Conservation (phyloP, 2,329 filamentous ascomycete species). For the Blumeriella jaapii region DNA sequence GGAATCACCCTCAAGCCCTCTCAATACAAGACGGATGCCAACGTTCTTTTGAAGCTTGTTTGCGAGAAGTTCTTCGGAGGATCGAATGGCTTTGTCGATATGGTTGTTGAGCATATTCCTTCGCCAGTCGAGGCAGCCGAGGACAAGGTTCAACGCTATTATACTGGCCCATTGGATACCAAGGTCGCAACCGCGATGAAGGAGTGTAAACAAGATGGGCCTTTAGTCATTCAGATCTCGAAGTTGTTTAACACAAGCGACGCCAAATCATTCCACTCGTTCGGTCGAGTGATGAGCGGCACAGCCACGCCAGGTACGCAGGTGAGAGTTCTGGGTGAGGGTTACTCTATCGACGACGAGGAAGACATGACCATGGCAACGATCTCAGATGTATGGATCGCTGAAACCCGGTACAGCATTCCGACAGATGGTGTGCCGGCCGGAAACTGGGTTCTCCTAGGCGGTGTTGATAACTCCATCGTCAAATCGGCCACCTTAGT, state of each 20-base stretch:
- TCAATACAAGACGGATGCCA: constrained; percentile 83
- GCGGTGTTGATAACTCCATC: constrained; percentile 93
- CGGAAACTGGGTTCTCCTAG: constrained; percentile 84
- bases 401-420: constrained; percentile 86
- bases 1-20: constrained; percentile 85
- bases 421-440: constrained; percentile 85
- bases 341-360: constrained; percentile 92
- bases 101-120: constrained; percentile 82
- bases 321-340: constrained; percentile 86
- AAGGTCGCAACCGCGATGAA: constrained; percentile 72
- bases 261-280: constrained; percentile 80
- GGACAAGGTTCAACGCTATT: constrained; percentile 71
- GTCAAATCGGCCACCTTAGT: constrained; percentile 94
- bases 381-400: constrained; percentile 78
- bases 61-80: constrained; percentile 94
- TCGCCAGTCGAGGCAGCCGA: constrained; percentile 72
- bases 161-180: constrained; percentile 80
- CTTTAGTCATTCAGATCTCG: constrained; percentile 81
- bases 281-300: constrained; percentile 87
- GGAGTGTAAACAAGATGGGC: constrained; percentile 77
- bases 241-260: constrained; percentile 88
- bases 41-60: constrained; percentile 75
- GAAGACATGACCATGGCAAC: constrained; percentile 91
- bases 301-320: constrained; percentile 71
- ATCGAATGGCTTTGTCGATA: constrained; percentile 85